Conservation (phyloP, 345 rosid species). For the Odontarrhena argentea region DNA sequence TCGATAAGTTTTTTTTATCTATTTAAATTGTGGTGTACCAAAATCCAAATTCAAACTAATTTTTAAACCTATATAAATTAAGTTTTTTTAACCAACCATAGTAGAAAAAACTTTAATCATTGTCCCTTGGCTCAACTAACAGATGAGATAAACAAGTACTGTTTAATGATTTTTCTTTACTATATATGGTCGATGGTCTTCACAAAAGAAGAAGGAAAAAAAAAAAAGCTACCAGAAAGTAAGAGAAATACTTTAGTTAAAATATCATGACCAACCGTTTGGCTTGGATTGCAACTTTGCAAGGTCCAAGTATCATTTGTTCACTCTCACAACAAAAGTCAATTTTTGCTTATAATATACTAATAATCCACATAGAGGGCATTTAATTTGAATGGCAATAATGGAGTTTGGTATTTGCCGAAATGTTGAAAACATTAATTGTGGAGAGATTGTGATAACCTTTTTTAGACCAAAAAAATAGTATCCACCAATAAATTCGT, state of each 20-base stretch:
- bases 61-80: too few species aligned
- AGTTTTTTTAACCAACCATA: too few species aligned
- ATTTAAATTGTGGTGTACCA: too few species aligned
- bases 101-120: too few species aligned
- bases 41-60: too few species aligned
- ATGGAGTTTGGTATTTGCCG: constrained; percentile 51
- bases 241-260: constrained; percentile 9
- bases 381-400: constrained; percentile 37
- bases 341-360: constrained; percentile 4
- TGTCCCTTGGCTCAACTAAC: too few species aligned
- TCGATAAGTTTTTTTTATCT: too few species aligned
- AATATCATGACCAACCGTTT: constrained; percentile 31
- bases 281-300: constrained; percentile 14
- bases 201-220: too few species aligned
- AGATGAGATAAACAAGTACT: background rate
- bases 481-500: constrained; percentile 23
- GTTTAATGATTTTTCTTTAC: background rate
- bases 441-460: constrained; percentile 27
- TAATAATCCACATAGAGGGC: background rate
- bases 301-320: constrained; percentile 17
- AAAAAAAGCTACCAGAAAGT: background rate
- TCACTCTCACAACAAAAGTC: constrained; percentile 10
- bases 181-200: background rate
- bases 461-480: background rate
- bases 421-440: constrained; percentile 48